Evolutionary conservation across 176 grass and related monocot species (phyloP).

Genomic region (Rhynchospora pubera): DNA sequence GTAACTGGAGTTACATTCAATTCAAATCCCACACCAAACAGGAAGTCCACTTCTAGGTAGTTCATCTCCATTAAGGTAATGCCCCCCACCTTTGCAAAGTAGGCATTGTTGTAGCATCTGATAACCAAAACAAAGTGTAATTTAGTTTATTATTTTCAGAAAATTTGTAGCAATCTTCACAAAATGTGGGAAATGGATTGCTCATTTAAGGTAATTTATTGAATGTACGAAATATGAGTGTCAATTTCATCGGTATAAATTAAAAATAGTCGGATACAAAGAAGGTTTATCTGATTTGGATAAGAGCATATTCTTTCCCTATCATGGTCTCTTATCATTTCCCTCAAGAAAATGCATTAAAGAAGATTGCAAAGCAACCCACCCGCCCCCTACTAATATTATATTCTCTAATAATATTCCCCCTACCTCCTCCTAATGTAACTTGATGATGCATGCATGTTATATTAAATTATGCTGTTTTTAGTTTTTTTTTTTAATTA

Average conservation of each 20-base stretch:
- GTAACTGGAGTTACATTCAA: constrained; percentile 76
- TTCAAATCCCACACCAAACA: constrained; percentile 91
- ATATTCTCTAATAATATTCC: not conserved
- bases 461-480: not conserved
- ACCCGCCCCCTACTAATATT: not conserved
- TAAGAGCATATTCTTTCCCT: constrained; percentile 40
- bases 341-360: not conserved
- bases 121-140: not conserved
- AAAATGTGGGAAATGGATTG: not conserved
- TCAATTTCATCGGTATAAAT: not conserved
- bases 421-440: not conserved
- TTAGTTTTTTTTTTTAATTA: not conserved
- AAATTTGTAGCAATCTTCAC: not conserved
- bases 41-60: constrained; percentile 92
- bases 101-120: constrained; percentile 99
- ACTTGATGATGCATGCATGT: not conserved
- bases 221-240: too few relatives aligned
- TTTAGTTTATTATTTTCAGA: not conserved
- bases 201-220: not conserved
- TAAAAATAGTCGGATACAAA: too few relatives aligned
- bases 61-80: constrained; percentile 95
- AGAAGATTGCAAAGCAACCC: not conserved
- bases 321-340: not conserved
- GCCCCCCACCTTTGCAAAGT: constrained; percentile 92
- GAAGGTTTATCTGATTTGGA: constrained; percentile 34